Conservation (phyloP, 2,329 filamentous ascomycete genomes). For the Fusarium coicis region DNA sequence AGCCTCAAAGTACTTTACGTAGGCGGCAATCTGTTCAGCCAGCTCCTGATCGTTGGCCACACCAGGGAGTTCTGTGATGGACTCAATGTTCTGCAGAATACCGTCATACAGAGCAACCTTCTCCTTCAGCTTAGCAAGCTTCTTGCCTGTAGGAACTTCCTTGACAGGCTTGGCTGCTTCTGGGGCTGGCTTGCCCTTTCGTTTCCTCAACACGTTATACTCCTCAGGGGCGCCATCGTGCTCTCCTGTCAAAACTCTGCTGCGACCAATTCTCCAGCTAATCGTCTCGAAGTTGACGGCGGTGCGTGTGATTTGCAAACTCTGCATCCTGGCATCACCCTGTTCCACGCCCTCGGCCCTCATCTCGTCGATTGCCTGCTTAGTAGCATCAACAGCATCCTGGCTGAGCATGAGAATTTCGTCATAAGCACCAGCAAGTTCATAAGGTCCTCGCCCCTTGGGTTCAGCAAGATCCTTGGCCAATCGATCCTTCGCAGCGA, state of each 20-base stretch:
- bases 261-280: slow-evolving; percentile 93
- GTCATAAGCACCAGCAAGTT: slow-evolving; percentile 89
- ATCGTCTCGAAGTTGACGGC: slow-evolving; percentile 95
- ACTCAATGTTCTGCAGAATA: slow-evolving; percentile 88
- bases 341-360: slow-evolving; percentile 84
- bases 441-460: slow-evolving; percentile 62
- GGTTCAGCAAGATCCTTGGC: slow-evolving; percentile 59
- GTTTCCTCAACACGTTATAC: slow-evolving; percentile 61
- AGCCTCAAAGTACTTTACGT: slow-evolving; percentile 85
- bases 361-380: slow-evolving; percentile 91
- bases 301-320: slow-evolving; percentile 89
- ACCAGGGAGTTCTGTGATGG: slow-evolving; percentile 88
- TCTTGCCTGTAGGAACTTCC: slow-evolving; percentile 77
- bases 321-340: slow-evolving; percentile 88
- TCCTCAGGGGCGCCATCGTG: slow-evolving; percentile 77
- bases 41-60: slow-evolving; percentile 86
- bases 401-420: slow-evolving; percentile 90
- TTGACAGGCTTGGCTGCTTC: slow-evolving; percentile 60
- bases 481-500: slow-evolving; percentile 62
- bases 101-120: slow-evolving; percentile 91
- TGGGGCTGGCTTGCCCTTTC: slow-evolving; percentile 51
- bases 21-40: slow-evolving; percentile 80
- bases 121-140: slow-evolving; percentile 84
- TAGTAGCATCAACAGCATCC: slow-evolving; percentile 92
- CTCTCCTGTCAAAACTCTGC: slow-evolving; percentile 86